Conservation (phyloP, 83 land plant species). For the Picea engelmannii region DNA sequence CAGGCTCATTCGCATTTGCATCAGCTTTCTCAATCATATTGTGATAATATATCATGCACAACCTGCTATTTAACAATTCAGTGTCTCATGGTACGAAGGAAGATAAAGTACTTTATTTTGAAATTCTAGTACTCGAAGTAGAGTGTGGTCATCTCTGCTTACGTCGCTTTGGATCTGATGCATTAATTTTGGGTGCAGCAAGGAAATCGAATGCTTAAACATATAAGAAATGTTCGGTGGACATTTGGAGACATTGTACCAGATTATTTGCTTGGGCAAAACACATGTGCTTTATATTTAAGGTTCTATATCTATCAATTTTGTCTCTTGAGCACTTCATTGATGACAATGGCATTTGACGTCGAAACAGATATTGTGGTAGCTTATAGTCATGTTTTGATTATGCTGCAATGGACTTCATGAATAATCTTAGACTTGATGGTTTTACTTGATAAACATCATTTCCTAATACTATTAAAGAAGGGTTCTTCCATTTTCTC, state of each 20-base stretch:
- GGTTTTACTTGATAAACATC: not conserved
- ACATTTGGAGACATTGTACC: slow-evolving; percentile 82
- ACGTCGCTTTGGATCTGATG: not conserved
- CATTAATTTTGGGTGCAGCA: slow-evolving; percentile 56
- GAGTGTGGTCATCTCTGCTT: not conserved
- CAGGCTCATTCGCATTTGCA: not conserved
- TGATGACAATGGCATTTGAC: not conserved
- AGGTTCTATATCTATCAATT: slow-evolving; percentile 50
- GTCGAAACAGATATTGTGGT: not conserved
- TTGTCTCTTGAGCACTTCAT: not conserved
- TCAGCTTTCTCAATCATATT: not conserved
- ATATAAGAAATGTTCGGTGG: slow-evolving; percentile 92
- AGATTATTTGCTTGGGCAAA: slow-evolving; percentile 87
- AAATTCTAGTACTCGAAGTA: not conserved
- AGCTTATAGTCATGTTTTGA: not conserved
- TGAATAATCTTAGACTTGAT: not conserved
- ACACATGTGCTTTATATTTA: slow-evolving; percentile 86
- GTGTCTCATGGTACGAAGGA: not conserved
- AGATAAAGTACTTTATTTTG: not conserved
- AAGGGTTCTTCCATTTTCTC: not conserved
- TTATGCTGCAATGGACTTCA: not conserved
- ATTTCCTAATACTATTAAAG: not conserved
- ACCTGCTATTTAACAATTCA: not conserved
- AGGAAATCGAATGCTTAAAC: slow-evolving; percentile 93
- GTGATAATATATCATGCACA: not conserved